A percentile compares a stretch with the other conserved stretches of the same genome.
Evolutionary conservation across 148 eudicot species (phyloP).

Genomic region (Rhododendron griersonianum): DNA sequence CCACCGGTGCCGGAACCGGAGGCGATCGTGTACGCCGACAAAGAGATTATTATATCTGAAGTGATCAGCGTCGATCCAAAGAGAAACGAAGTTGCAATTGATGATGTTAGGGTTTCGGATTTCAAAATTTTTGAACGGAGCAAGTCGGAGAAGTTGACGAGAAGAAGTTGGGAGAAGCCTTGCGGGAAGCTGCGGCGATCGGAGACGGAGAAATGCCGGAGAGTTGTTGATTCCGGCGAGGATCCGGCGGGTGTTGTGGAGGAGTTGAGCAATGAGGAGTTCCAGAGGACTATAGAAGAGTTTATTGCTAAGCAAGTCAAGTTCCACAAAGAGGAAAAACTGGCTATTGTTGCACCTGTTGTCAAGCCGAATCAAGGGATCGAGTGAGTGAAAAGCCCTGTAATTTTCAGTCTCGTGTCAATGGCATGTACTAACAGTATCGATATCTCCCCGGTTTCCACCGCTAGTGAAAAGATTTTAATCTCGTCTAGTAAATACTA

Average conservation of each 20-base stretch:
- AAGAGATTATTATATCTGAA: conserved; percentile 56
- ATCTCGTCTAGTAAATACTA: too few relatives aligned
- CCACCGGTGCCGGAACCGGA: conserved; percentile 16
- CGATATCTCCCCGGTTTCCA: too few relatives aligned
- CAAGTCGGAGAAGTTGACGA: conserved; percentile 38
- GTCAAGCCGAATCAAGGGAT: not conserved
- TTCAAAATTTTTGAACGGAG: conserved; percentile 28
- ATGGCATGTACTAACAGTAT: not conserved
- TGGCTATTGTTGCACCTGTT: conserved; percentile 44
- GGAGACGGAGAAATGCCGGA: conserved; percentile 47
- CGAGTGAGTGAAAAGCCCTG: not conserved
- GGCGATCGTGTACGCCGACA: conserved; percentile 56
- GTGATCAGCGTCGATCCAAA: conserved; percentile 4
- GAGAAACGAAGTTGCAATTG: not conserved
- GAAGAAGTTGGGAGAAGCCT: conserved; percentile 1
- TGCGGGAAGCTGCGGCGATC: conserved; percentile 43
- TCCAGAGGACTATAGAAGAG: conserved; percentile 63
- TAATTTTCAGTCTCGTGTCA: not conserved
- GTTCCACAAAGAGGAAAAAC: conserved; percentile 67
- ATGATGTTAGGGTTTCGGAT: not conserved
- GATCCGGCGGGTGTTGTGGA: conserved; percentile 28
- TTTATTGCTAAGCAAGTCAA: conserved; percentile 80
- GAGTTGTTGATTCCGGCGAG: conserved; percentile 17
- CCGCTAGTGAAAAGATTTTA: too few relatives aligned
- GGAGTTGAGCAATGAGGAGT: conserved; percentile 65